phyloP scores from a whole-genome alignment of 139 green algal genomes.

The Tetraselmis striata region DNA sequence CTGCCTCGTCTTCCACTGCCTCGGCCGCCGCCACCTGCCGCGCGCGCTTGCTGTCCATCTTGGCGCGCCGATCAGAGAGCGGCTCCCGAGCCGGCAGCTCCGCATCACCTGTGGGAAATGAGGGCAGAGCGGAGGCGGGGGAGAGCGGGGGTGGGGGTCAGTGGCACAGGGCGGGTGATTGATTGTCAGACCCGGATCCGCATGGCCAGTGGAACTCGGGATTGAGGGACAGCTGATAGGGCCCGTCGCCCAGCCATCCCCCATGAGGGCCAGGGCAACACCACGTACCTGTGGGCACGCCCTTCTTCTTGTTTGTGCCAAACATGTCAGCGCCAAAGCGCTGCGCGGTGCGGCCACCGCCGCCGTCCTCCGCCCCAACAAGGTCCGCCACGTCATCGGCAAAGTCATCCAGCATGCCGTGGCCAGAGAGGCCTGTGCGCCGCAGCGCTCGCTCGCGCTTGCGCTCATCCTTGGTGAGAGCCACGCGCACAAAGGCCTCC shows the following conservation, averaged over 20 bases:
- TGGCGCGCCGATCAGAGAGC: conserved; percentile 66
- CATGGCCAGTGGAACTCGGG: too few species aligned
- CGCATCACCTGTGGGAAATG: conserved; percentile 61
- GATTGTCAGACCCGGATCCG: too few species aligned
- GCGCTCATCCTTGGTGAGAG: conserved; percentile 71
- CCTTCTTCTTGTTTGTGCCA: background rate
- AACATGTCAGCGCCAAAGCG: conserved; percentile 52
- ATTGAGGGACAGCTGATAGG: too few species aligned
- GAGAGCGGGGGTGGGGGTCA: too few species aligned
- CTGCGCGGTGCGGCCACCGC: conserved; percentile 40
- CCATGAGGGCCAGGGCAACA: too few species aligned
- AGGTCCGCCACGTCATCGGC: conserved; percentile 86
- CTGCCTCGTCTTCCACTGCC: background rate
- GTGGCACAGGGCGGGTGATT: too few species aligned
- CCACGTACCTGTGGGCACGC: background rate
- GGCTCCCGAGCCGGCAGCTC: conserved; percentile 51
- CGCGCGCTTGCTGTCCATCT: conserved; percentile 53
- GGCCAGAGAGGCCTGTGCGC: conserved; percentile 36
- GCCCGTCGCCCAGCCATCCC: too few species aligned
- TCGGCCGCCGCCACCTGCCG: conserved; percentile 21
- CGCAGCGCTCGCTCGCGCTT: conserved; percentile 59
- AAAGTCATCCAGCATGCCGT: conserved; percentile 81
- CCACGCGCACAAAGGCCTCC: conserved; percentile 81
- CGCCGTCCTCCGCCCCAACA: conserved; percentile 26
- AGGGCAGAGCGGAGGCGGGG: too few species aligned